A percentile compares a stretch with the other conserved stretches of the same genome.
These are phyloP conservation scores for Globisporangium acanthophoron DNA, from an alignment of 352 stramenopile genomes.

Conservation along the genomic window DNA sequence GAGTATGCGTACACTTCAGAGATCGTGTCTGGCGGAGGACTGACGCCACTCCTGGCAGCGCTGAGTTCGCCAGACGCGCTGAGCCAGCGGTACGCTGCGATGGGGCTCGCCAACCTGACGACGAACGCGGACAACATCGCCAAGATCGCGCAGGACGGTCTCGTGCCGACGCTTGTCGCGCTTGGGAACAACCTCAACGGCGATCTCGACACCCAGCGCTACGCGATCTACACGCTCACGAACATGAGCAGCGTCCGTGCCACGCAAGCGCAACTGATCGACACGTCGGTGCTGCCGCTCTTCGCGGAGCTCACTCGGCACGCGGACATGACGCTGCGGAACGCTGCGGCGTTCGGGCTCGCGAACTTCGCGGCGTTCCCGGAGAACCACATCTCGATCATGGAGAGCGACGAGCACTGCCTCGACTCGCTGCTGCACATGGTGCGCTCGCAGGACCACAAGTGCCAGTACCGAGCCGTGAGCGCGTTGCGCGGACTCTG, in stretches of 20 bases:
- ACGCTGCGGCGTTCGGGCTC: constrained; percentile 88
- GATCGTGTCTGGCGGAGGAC: constrained; percentile 88
- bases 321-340: constrained; percentile 81
- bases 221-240: constrained; percentile 91
- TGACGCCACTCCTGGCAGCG: constrained; percentile 86
- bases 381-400: constrained; percentile 86
- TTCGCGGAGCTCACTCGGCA: constrained; percentile 70
- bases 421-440: constrained; percentile 59
- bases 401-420: constrained; percentile 41
- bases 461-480: constrained; percentile 88
- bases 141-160: constrained; percentile 89
- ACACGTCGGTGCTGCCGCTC: constrained; percentile 65
- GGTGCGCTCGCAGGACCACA: constrained; percentile 51
- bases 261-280: constrained; percentile 83
- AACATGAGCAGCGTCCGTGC: constrained; percentile 88
- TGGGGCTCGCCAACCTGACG: constrained; percentile 95
- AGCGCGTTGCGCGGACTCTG: constrained; percentile 90
- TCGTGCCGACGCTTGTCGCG: constrained; percentile 83
- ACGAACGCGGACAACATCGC: constrained; percentile 88
- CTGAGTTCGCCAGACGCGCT: constrained; percentile 90
- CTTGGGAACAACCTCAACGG: constrained; percentile 81
- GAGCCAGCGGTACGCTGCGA: constrained; percentile 91
- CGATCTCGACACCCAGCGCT: constrained; percentile 91
- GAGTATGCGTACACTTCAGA: constrained; percentile 91
- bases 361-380: constrained; percentile 92